Evolutionary conservation across 1,284 basidiomycete genomes (phyloP).

Genomic region (Thecaphora frezii): DNA sequence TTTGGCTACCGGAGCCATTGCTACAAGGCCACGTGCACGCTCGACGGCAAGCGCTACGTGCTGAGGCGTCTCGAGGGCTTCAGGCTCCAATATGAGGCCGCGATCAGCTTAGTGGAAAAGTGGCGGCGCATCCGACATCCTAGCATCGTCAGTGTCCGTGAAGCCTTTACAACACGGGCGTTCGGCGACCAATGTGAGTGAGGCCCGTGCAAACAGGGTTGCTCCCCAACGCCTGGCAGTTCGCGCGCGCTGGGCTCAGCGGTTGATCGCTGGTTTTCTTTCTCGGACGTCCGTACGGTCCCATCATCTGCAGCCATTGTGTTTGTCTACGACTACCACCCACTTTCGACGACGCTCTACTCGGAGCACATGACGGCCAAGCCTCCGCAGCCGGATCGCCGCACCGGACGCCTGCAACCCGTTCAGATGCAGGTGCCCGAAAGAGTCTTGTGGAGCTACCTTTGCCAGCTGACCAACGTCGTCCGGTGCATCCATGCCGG

Average conservation of each 20-base stretch:
- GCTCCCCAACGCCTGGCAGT: too few relatives aligned
- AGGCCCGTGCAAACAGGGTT: too few relatives aligned
- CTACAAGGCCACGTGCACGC: constrained; percentile 77
- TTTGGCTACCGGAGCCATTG: constrained; percentile 69
- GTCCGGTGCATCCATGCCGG: constrained; percentile 82
- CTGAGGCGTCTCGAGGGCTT: constrained; percentile 86
- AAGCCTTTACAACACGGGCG: constrained; percentile 92
- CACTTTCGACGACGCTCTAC: constrained; percentile 78
- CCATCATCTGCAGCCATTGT: constrained; percentile 71
- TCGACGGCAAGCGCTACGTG: constrained; percentile 77
- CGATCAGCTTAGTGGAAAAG: constrained; percentile 79
- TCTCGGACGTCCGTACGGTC: too few relatives aligned
- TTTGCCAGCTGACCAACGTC: constrained; percentile 84
- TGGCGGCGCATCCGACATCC: constrained; percentile 89
- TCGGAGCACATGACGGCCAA: constrained; percentile 67
- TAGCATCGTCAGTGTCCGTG: constrained; percentile 78
- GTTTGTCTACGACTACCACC: constrained; percentile 88
- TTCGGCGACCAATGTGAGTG: constrained; percentile 72
- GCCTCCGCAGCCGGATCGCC: constrained; percentile 57
- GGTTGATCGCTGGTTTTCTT: too few relatives aligned
- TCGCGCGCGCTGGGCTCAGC: too few relatives aligned
- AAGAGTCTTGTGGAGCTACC: constrained; percentile 88
- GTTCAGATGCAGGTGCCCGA: constrained; percentile 67
- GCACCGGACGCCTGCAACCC: constrained; percentile 51
- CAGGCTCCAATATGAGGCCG: constrained; percentile 69